These are phyloP conservation scores for Ogataea nakhonphanomensis DNA, from an alignment of 805 yeast species.

Conservation along the genomic window DNA sequence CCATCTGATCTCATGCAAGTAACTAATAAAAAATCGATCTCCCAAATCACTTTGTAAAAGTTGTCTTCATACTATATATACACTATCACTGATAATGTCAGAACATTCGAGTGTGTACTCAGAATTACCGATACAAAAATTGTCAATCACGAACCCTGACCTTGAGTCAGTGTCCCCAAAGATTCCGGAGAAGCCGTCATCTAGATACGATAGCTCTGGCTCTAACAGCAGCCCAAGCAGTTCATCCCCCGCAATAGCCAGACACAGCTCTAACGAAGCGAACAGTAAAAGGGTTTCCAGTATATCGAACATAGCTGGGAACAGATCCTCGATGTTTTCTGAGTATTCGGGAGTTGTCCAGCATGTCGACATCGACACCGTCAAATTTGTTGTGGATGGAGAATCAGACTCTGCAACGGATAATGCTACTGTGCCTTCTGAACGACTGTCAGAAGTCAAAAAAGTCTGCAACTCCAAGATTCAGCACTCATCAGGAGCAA, in stretches of 20 bases:
- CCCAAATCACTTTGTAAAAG: background rate
- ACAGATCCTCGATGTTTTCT: conserved; percentile 32
- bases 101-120: conserved; percentile 8
- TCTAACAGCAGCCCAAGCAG: background rate
- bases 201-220: conserved; percentile 2
- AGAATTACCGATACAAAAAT: conserved; percentile 5
- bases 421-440: conserved; percentile 11
- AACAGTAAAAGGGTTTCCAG: conserved; percentile 6
- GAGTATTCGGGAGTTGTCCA: conserved; percentile 38
- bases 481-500: conserved; percentile 15
- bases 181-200: conserved; percentile 1
- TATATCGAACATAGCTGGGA: conserved; percentile 18
- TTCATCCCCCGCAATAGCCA: background rate
- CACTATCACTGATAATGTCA: conserved; percentile 1
- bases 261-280: conserved; percentile 1
- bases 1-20: conserved; percentile 12
- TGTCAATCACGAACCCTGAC: conserved; percentile 6
- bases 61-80: background rate
- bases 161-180: background rate
- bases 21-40: conserved; percentile 7
- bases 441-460: conserved; percentile 19
- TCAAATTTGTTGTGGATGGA: conserved; percentile 30
- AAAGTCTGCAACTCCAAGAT: conserved; percentile 15
- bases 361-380: conserved; percentile 34
- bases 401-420: conserved; percentile 7